Conservation (phyloP, 1,284 basidiomycete species). For the Athelia psychrophila region DNA sequence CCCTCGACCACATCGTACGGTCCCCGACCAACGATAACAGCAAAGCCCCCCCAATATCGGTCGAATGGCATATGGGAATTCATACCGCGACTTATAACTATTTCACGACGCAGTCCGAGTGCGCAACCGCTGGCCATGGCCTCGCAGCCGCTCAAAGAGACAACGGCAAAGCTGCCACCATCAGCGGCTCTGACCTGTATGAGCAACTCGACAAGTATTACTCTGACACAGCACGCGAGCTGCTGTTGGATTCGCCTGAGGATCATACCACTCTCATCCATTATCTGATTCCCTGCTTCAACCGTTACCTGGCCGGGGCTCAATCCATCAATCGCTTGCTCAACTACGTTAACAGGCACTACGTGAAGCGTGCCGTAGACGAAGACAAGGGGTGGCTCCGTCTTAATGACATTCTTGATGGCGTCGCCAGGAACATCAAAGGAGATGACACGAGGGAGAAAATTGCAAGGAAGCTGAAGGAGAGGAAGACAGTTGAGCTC, state of each 20-base stretch:
- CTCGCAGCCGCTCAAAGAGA: slow-evolving; percentile 15
- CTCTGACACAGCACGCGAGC: slow-evolving; percentile 53
- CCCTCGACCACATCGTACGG: slow-evolving; percentile 71
- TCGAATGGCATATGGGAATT: slow-evolving; percentile 69
- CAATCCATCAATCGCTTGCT: slow-evolving; percentile 66
- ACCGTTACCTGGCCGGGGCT: slow-evolving; percentile 63
- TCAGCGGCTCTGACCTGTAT: slow-evolving; percentile 66
- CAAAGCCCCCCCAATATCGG: slow-evolving; percentile 61
- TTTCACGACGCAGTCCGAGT: slow-evolving; percentile 63
- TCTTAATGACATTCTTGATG: slow-evolving; percentile 60
- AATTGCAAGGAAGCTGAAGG: slow-evolving; percentile 52
- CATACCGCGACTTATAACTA: slow-evolving; percentile 80
- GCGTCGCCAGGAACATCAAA: slow-evolving; percentile 52
- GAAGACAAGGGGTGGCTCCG: slow-evolving; percentile 77
- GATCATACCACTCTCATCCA: slow-evolving; percentile 65
- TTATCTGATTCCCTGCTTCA: slow-evolving; percentile 68
- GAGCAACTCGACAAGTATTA: slow-evolving; percentile 67
- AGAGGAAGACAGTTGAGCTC: slow-evolving; percentile 57
- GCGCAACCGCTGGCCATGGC: slow-evolving; percentile 23
- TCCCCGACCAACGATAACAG: slow-evolving; percentile 56
- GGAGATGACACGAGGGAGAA: slow-evolving; percentile 54
- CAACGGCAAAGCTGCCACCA: slow-evolving; percentile 17
- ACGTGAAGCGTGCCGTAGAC: slow-evolving; percentile 71
- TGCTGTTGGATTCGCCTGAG: slow-evolving; percentile 57
- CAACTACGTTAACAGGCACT: slow-evolving; percentile 77